Evolutionary conservation across 164 flowering plant genomes (phyloP).

Genomic region (Liquidambar formosana): DNA sequence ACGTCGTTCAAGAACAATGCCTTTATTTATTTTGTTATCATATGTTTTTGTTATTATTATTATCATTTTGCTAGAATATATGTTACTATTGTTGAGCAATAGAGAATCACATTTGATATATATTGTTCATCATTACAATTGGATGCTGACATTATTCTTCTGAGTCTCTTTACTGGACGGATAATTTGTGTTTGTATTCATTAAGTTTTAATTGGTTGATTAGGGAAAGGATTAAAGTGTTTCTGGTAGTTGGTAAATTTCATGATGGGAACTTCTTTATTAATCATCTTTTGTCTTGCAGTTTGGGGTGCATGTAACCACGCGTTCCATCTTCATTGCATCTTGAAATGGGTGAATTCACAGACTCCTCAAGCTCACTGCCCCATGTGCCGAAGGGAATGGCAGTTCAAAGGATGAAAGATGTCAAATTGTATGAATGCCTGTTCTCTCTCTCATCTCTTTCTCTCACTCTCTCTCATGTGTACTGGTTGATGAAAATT

Average conservation of each 20-base stretch:
- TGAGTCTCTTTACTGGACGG: too few relatives aligned
- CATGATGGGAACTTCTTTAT: background rate
- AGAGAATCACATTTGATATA: too few relatives aligned
- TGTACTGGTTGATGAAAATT: too few relatives aligned
- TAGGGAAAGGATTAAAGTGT: too few relatives aligned
- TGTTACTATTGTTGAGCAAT: too few relatives aligned
- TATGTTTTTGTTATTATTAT: too few relatives aligned
- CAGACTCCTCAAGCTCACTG: constrained; percentile 85
- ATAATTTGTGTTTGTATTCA: background rate
- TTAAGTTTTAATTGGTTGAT: background rate
- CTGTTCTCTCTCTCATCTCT: background rate
- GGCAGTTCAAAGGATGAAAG: constrained; percentile 73
- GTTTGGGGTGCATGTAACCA: constrained; percentile 97
- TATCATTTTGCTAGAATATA: too few relatives aligned
- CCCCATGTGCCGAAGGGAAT: constrained; percentile 85
- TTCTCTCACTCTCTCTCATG: too few relatives aligned
- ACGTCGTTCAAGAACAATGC: too few relatives aligned
- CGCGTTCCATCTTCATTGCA: constrained; percentile 87
- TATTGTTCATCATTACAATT: too few relatives aligned
- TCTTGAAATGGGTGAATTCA: constrained; percentile 84
- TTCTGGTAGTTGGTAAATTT: background rate
- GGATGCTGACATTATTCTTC: too few relatives aligned
- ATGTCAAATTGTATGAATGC: background rate
- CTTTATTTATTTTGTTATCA: too few relatives aligned
- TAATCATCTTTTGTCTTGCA: constrained; percentile 24